Evolutionary conservation across 2,329 filamentous ascomycete species (phyloP), one percentile per base, ranked within the genome.

Genomic region (Verticillium dahliae): DNA sequence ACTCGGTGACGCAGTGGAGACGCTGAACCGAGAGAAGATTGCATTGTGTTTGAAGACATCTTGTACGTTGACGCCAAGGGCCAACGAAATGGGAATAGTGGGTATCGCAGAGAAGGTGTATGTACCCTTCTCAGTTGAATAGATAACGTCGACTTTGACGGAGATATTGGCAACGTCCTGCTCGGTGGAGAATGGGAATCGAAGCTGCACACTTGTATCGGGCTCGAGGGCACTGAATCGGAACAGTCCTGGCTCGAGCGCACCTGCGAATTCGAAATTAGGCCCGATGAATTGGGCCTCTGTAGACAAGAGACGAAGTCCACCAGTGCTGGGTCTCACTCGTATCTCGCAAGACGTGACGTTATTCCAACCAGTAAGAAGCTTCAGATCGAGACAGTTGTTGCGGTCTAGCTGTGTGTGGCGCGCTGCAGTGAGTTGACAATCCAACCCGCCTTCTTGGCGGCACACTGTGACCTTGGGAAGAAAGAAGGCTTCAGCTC

Each of bases 1-100:
- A 35, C 89, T 87, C 31, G 84, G 73, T 61, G 83, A 91, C 1
- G 91, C 89, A 0, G 93, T 92, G 13, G 91, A 92, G 59, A 99
- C 89, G 14, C 91, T 96, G 72, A 99, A 99, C 10, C 89, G 89
- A 0, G 93, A 97, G 70, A 95, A 95, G 0, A 98, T 81, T 0
- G 86, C 82, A 7, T 87, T 78, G 65, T 91, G 86, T 71, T 97
- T 96, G 79, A 98, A 98, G 34, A 96, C 86, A 68, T 99, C 95
- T 69, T 98, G 93, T 6, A 99, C 95, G 66, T 98, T 98, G 65
- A 99, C 95, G 3, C 94, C 93, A 3, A 99, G 81, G 0, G 92
- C 91, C 4, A 99, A 80, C 1, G 90, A 84, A 1, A 95, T 89
- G 2, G 88, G 83, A 22, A 96, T 81, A 3, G 81, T 84, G 22